Conservation (phyloP, 352 stramenopile species). For the Ophiocytium majus region DNA sequence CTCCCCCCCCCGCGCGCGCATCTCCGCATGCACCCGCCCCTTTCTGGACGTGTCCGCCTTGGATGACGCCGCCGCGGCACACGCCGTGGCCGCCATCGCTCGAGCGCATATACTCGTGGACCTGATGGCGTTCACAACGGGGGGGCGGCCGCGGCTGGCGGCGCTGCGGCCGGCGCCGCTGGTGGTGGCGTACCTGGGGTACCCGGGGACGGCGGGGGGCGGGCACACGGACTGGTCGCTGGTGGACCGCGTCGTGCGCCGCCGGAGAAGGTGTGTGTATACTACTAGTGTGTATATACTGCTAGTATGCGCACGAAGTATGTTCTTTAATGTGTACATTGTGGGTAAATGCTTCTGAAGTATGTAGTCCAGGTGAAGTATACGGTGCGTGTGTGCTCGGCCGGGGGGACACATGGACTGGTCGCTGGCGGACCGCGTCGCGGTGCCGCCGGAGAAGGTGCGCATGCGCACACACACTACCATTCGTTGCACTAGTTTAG, state of each 20-base stretch:
- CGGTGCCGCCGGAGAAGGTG: slow-evolving; percentile 64
- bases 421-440: slow-evolving; percentile 67
- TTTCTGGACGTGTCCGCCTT: slow-evolving; percentile 68
- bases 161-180: slow-evolving; percentile 67
- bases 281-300: too few relatives aligned
- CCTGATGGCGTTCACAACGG: slow-evolving; percentile 80
- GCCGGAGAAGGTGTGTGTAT: slow-evolving; percentile 57
- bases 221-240: slow-evolving; percentile 71
- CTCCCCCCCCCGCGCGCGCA: slow-evolving; percentile 65
- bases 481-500: too few relatives aligned
- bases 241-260: slow-evolving; percentile 67
- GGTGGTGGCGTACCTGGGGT: slow-evolving; percentile 82
- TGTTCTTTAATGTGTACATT: too few relatives aligned
- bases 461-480: too few relatives aligned
- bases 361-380: too few relatives aligned
- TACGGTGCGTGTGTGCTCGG: slow-evolving; percentile 79
- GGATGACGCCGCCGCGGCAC: slow-evolving; percentile 64
- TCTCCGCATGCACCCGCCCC: slow-evolving; percentile 58
- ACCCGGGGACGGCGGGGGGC: slow-evolving; percentile 77
- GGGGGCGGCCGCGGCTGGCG: slow-evolving; percentile 57
- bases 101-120: slow-evolving; percentile 82
- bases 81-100: slow-evolving; percentile 26
- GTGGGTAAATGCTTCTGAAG: too few relatives aligned
- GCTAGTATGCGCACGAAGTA: too few relatives aligned
- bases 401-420: slow-evolving; percentile 73